phyloP scores from a whole-genome alignment of 768 basidiomycete genomes.

The Tylopilus vinaceipallidus region DNA sequence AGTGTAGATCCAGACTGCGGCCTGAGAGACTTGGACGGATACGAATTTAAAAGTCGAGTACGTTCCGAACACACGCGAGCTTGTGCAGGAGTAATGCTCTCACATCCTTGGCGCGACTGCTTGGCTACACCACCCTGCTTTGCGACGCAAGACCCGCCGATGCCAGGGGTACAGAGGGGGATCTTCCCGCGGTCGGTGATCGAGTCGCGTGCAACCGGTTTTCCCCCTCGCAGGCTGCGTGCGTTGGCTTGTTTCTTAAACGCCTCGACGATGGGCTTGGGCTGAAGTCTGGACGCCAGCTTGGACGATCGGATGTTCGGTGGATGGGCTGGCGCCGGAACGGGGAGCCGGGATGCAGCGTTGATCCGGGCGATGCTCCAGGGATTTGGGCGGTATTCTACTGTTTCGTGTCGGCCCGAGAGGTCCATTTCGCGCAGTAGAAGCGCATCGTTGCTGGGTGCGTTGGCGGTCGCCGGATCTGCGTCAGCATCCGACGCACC shows the following conservation, averaged over 20 bases:
- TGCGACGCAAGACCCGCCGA: background rate
- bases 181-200: too few relatives aligned
- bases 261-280: conserved; percentile 42
- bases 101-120: background rate
- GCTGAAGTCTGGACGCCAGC: conserved; percentile 12
- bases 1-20: background rate
- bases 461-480: background rate
- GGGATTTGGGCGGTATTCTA: conserved; percentile 70
- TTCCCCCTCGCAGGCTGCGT: background rate
- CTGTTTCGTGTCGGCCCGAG: conserved; percentile 56
- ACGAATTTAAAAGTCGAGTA: background rate
- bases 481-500: background rate
- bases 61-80: background rate
- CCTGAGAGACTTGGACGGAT: background rate
- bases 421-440: conserved; percentile 56
- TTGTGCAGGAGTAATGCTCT: background rate
- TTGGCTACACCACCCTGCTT: background rate
- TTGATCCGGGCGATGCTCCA: conserved; percentile 82
- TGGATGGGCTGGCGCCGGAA: background rate
- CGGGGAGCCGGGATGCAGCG: conserved; percentile 50
- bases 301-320: background rate
- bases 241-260: conserved; percentile 44
- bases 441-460: conserved; percentile 24
- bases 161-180: too few relatives aligned
- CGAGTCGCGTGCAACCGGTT: background rate